Evolutionary conservation across 2,329 filamentous ascomycete genomes (phyloP), one percentile per base, ranked within the genome.

Genomic region (Dendrostoma leiphaemia): DNA sequence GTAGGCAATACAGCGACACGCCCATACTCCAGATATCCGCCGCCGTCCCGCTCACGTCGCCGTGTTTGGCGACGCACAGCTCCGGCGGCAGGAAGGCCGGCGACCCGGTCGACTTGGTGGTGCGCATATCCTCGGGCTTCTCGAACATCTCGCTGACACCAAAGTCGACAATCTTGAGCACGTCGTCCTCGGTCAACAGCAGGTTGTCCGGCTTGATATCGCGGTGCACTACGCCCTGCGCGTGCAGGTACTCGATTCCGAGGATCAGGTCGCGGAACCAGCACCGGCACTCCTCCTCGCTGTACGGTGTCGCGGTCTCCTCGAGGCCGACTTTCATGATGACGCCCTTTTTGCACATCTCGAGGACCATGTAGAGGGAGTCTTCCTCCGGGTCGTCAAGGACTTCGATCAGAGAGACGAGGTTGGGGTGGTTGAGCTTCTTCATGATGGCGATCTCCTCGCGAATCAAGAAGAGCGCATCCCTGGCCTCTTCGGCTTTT

Each of bases 381-480:
- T 99, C 94, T 67, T 97, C 91, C 45, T 93, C 87, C 0, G 94
- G 93, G 66, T 97, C 94, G 68, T 97, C 94, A 48, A 99, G 77
- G 3, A 99, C 94, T 71, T 99, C 94, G 61, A 96, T 90, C 48
- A 99, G 75, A 43, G 89, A 86, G 13, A 97, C 93, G n/a, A 99
- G 77, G 66, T 97, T 99, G 26, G 86, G 88, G 66, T 99, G 94
- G 66, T 97, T 86, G 44, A 97, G 80, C 73, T 97, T 97, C 78
- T 97, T 99, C 92, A 99, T 97, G 67, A 97, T 95, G 55, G 94
- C 94, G 64, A 97, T 94, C 71, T 99, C 94, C 69, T 96, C 90
- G 58, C 91, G 89, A 69, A 99, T 97, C 56, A 97, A 76, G 65
- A 89, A 89, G 12, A 97, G 77, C 0, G 93, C 84, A 64, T 86